These are phyloP conservation scores for Trametes sp. DNA, from an alignment of 1,284 basidiomycete genomes.

Conservation along the genomic window DNA sequence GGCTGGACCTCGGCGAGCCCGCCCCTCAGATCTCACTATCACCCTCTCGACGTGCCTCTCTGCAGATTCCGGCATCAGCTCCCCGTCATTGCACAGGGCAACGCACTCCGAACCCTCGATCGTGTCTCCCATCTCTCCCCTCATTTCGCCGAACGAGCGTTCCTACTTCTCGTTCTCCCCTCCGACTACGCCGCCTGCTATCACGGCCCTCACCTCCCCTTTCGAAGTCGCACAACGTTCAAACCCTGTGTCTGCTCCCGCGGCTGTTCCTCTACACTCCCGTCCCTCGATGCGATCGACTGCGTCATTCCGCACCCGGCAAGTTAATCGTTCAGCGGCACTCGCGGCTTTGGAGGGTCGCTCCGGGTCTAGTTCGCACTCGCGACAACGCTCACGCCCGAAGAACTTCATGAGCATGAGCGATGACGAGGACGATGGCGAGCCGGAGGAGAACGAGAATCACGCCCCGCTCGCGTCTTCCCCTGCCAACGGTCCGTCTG, in stretches of 20 bases:
- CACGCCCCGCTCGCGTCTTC: conserved; percentile 2
- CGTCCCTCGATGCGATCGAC: conserved; percentile 39
- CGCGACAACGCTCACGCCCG: conserved; percentile 32
- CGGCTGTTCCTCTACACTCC: conserved; percentile 22
- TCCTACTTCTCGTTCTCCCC: conserved; percentile 38
- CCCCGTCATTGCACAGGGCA: conserved; percentile 33
- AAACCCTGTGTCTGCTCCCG: conserved; percentile 12
- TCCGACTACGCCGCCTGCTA: conserved; percentile 26
- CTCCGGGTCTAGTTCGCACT: conserved; percentile 20
- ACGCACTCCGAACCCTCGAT: conserved; percentile 43
- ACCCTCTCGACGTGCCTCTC: conserved; percentile 34
- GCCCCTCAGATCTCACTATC: conserved; percentile 35
- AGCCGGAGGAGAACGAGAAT: conserved; percentile 20
- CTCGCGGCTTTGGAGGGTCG: conserved; percentile 72
- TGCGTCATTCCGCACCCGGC: conserved; percentile 39
- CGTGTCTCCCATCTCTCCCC: conserved; percentile 43
- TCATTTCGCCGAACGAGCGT: conserved; percentile 31
- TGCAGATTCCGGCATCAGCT: conserved; percentile 15
- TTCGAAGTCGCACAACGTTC: conserved; percentile 13
- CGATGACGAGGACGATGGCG: conserved; percentile 63
- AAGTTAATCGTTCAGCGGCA: conserved; percentile 55
- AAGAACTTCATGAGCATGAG: conserved; percentile 72
- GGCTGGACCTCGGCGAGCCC: conserved; percentile 21
- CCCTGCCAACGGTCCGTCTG: not conserved
- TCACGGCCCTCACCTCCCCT: conserved; percentile 15